These are phyloP conservation scores for Orbilia brochopaga DNA, from an alignment of 2,329 filamentous ascomycete species.

Conservation along the genomic window DNA sequence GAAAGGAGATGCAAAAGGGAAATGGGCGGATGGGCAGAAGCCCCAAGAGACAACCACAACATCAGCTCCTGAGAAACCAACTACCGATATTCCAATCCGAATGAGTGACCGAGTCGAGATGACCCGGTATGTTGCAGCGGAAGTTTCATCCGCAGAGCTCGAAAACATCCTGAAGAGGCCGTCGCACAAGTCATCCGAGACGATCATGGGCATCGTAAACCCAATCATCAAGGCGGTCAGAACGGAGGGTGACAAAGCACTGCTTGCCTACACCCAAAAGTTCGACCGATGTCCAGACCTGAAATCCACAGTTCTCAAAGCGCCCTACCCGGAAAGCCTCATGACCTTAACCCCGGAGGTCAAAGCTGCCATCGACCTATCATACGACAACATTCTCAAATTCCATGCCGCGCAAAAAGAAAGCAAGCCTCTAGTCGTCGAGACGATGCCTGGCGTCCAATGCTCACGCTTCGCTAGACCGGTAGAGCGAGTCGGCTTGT, in stretches of 20 bases:
- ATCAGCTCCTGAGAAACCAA: slow-evolving; percentile 5
- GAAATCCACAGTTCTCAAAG: slow-evolving; percentile 84
- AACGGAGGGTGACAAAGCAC: slow-evolving; percentile 80
- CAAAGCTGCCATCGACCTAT: slow-evolving; percentile 87
- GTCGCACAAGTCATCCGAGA: slow-evolving; percentile 91
- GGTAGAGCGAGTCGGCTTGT: slow-evolving; percentile 94
- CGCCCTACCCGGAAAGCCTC: slow-evolving; percentile 81
- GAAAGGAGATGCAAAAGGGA: slow-evolving; percentile 90
- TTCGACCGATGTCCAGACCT: slow-evolving; percentile 95
- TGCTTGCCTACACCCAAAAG: slow-evolving; percentile 94
- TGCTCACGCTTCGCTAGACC: slow-evolving; percentile 91
- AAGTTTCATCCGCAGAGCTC: slow-evolving; percentile 70
- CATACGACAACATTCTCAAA: slow-evolving; percentile 89
- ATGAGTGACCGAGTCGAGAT: slow-evolving; percentile 70
- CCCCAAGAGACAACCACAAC: slow-evolving; percentile 55
- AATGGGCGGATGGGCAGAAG: slow-evolving; percentile 80
- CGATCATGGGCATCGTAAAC: slow-evolving; percentile 85
- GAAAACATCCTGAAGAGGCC: slow-evolving; percentile 80
- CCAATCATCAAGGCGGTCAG: slow-evolving; percentile 91
- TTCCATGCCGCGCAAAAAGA: slow-evolving; percentile 94
- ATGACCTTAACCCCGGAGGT: slow-evolving; percentile 87
- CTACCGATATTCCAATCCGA: slow-evolving; percentile 6
- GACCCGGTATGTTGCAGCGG: slow-evolving; percentile 75
- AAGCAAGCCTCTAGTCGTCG: slow-evolving; percentile 78
- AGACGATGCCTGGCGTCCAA: slow-evolving; percentile 96